Conservation (phyloP, 805 yeast species). For the Metschnikowia orientalis region DNA sequence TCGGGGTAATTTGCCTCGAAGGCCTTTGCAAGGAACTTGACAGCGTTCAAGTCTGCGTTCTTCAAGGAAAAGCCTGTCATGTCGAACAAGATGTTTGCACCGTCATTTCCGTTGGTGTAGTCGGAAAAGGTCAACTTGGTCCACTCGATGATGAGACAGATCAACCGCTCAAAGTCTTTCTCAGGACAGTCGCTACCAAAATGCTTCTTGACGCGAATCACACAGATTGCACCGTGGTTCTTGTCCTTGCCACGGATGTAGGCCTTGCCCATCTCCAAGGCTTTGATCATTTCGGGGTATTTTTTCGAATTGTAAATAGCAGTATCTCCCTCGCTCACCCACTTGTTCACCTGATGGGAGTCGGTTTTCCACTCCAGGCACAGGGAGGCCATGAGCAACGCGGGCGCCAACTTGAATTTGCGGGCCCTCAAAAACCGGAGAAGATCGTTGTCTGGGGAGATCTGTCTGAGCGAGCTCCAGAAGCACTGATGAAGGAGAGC, state of each 20-base stretch:
- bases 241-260: constrained; percentile 17
- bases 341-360: constrained; percentile 23
- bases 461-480: constrained; percentile 13
- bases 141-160: constrained; percentile 19
- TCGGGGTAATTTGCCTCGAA: constrained; percentile 98
- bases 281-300: constrained; percentile 16
- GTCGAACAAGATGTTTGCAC: constrained; percentile 71
- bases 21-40: constrained; percentile 80
- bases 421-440: constrained; percentile 19
- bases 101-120: constrained; percentile 15
- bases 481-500: constrained; percentile 17
- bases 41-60: constrained; percentile 90
- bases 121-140: constrained; percentile 41
- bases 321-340: constrained; percentile 18
- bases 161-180: constrained; percentile 18
- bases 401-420: constrained; percentile 14
- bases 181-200: constrained; percentile 24
- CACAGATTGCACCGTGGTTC: constrained; percentile 16
- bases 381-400: constrained; percentile 13
- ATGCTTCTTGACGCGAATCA: constrained; percentile 21
- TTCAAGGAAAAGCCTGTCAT: constrained; percentile 79
- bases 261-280: constrained; percentile 16
- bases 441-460: constrained; percentile 16
- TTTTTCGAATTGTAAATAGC: constrained; percentile 8
- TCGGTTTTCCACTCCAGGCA: constrained; percentile 16